A percentile compares a stretch with the other conserved stretches of the same genome.
Evolutionary conservation across 768 basidiomycete genomes (phyloP).

Genomic region (Gyrodon lividus): DNA sequence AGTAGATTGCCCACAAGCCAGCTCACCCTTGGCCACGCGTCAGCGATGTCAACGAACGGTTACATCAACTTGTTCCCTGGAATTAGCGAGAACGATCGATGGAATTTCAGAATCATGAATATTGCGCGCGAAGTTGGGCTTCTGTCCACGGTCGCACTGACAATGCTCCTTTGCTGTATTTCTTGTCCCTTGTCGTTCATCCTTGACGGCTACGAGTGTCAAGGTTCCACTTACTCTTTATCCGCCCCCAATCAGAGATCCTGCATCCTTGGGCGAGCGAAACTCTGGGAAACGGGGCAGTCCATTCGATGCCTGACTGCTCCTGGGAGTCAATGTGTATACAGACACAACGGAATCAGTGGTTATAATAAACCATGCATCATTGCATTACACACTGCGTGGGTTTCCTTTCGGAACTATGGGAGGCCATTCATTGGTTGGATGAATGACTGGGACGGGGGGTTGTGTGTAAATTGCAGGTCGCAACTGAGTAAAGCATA

Average conservation of each 20-base stretch:
- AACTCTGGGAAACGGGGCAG: neutral
- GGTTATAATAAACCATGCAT: neutral
- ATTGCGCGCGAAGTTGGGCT: constrained; percentile 13
- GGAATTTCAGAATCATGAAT: constrained; percentile 15
- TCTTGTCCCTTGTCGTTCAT: constrained; percentile 7
- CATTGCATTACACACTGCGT: neutral
- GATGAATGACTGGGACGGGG: neutral
- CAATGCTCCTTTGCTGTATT: constrained; percentile 3
- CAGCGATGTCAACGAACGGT: neutral
- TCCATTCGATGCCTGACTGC: neutral
- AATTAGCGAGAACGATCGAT: constrained; percentile 7
- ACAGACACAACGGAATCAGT: too few relatives aligned
- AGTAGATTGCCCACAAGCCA: constrained; percentile 1
- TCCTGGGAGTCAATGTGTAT: too few relatives aligned
- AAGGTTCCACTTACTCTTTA: neutral
- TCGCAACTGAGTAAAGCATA: neutral
- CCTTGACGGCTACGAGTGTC: constrained; percentile 10
- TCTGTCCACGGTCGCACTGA: neutral
- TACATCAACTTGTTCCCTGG: constrained; percentile 2
- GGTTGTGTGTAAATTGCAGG: neutral
- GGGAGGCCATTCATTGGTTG: neutral
- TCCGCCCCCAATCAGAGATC: neutral
- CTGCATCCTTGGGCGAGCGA: constrained; percentile 4
- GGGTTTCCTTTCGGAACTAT: neutral
- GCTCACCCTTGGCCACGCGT: neutral